A percentile compares a stretch with the other conserved stretches of the same genome.
phyloP scores from a whole-genome alignment of 2,329 filamentous ascomycete genomes.

The Exophiala lecanii-corni region DNA sequence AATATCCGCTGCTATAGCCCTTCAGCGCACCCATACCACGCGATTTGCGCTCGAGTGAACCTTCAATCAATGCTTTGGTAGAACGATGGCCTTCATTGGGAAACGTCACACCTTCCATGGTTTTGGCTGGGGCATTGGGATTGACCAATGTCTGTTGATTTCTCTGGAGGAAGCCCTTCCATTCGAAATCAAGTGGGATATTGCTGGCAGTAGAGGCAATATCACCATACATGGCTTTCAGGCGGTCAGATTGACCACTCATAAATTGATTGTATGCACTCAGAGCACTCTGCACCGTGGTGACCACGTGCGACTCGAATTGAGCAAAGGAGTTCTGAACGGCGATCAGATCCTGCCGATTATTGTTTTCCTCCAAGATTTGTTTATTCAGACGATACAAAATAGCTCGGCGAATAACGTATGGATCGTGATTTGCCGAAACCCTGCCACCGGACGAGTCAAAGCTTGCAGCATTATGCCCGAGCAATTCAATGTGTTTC shows the following conservation, averaged over 20 bases:
- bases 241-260: slow-evolving; percentile 75
- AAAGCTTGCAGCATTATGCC: slow-evolving; percentile 74
- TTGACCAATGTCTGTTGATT: slow-evolving; percentile 71
- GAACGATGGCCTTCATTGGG: slow-evolving; percentile 80
- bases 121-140: slow-evolving; percentile 67
- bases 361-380: slow-evolving; percentile 92
- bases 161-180: slow-evolving; percentile 75
- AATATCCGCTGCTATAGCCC: slow-evolving; percentile 77
- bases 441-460: slow-evolving; percentile 71
- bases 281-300: slow-evolving; percentile 76
- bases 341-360: slow-evolving; percentile 75
- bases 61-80: slow-evolving; percentile 80
- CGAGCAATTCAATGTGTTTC: slow-evolving; percentile 92
- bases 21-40: slow-evolving; percentile 73
- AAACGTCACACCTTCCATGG: slow-evolving; percentile 70
- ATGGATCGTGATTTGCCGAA: slow-evolving; percentile 74
- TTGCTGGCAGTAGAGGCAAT: slow-evolving; percentile 73
- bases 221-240: slow-evolving; percentile 74
- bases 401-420: slow-evolving; percentile 76
- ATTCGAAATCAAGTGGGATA: slow-evolving; percentile 83
- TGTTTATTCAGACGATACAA: slow-evolving; percentile 83
- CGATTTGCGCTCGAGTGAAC: slow-evolving; percentile 83
- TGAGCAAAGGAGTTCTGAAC: slow-evolving; percentile 86
- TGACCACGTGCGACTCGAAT: slow-evolving; percentile 82
- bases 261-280: slow-evolving; percentile 78